phyloP scores from a whole-genome alignment of 331 rosid genomes.

The Prunus yedoensis region DNA sequence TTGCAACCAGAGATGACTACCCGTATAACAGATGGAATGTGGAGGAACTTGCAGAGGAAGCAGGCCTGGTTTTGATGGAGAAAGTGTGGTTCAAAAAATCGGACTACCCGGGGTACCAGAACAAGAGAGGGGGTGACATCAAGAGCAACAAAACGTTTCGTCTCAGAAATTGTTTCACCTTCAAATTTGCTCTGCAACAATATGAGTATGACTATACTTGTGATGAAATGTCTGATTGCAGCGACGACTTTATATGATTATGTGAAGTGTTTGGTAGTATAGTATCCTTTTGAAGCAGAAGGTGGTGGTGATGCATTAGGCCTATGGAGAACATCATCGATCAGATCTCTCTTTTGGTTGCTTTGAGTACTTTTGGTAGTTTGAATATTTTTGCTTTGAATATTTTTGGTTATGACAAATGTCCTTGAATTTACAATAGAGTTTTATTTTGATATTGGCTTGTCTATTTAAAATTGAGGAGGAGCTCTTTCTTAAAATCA shows the following conservation, averaged over 20 bases:
- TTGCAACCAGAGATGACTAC: slow-evolving; percentile 26
- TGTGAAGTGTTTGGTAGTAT: too few species aligned
- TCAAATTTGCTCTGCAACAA: slow-evolving; percentile 9
- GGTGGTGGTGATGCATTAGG: background rate
- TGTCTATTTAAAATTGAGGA: too few species aligned
- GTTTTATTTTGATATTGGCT: too few species aligned
- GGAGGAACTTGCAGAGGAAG: slow-evolving; percentile 13
- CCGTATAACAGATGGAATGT: slow-evolving; percentile 36
- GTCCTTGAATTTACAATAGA: too few species aligned
- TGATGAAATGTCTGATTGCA: slow-evolving; percentile 1
- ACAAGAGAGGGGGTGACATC: slow-evolving; percentile 29
- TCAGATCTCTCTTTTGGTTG: background rate
- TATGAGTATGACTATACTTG: background rate
- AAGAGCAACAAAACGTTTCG: slow-evolving; percentile 14
- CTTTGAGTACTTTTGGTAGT: background rate
- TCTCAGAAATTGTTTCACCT: slow-evolving; percentile 19
- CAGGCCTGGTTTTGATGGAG: slow-evolving; percentile 13
- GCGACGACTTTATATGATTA: background rate
- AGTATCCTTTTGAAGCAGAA: background rate
- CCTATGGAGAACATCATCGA: background rate
- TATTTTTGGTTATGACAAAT: background rate
- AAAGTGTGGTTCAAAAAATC: background rate
- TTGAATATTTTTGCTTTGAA: background rate
- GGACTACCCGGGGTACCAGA: slow-evolving; percentile 34
- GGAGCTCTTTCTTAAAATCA: too few species aligned